Evolutionary conservation across 2,329 filamentous ascomycete species (phyloP), one percentile per base, ranked within the genome.

Genomic region (Dactylellina leptospora): DNA sequence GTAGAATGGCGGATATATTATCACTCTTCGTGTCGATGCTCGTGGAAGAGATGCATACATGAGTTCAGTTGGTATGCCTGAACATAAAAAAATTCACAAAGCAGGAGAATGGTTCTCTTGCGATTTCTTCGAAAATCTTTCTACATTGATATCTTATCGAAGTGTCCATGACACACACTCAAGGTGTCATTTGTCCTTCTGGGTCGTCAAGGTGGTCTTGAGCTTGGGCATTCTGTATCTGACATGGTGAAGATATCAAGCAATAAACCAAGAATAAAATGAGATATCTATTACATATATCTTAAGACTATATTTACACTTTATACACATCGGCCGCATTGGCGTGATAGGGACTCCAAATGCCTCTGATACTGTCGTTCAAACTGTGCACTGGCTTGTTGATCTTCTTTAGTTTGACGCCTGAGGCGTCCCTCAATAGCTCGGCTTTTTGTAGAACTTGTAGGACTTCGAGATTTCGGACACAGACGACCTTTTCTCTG

Each of bases 361-460:
- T 81, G 75, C 88, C 88, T 82, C 88, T 85, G 56, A 90, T 87
- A 81, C 86, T 88, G 74, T 85, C 82, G 78, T 85, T 88, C 78
- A 85, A 84, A 80, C 86, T 88, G 74, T 81, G 83, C 54, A 90
- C 86, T 8, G 87, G 85, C 81, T 88, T 89, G 79, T 83, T 86
- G 69, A 84, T 82, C 76, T 80, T 83, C 81, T 82, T 86, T 77
- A 90, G 80, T 84, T 90, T 91, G 81, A 91, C 89, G 69, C 91
- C 91, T 76, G 85, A 92, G 20, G 89, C 86, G 79, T 92, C 87
- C 70, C 90, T 84, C 77, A 95, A 79, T 72, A 92, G 80, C 79
- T 90, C 85, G 0, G 85, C 88, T 84, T 97, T 97, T 78, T 91
- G 84, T 61, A 93, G 79, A 36, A 99, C 89, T 79, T 96, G 89